A percentile compares a stretch with the other conserved stretches of the same genome.
Conservation (phyloP, 345 rosid species). For the Erodium maritimum region DNA sequence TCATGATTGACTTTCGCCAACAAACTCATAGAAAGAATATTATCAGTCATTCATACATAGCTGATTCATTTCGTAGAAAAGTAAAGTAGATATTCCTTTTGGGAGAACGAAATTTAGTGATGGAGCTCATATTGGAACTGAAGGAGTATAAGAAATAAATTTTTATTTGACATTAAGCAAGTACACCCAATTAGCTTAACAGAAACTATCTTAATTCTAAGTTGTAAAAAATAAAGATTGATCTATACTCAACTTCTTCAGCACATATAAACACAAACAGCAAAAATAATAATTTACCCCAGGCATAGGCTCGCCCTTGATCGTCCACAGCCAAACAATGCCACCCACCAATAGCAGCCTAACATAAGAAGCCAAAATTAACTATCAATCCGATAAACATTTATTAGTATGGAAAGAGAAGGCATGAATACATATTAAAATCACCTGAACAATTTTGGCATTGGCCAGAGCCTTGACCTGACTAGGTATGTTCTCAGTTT, state of each 20-base stretch:
- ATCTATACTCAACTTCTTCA: not conserved
- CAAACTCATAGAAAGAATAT: not conserved
- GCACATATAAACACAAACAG: not conserved
- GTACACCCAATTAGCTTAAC: not conserved
- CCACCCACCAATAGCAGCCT: slow-evolving; percentile 99
- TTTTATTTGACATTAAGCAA: not conserved
- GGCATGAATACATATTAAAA: not conserved
- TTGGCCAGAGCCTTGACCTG: slow-evolving; percentile 62
- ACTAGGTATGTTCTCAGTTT: slow-evolving; percentile 80
- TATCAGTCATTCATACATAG: too few species aligned
- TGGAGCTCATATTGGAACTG: not conserved
- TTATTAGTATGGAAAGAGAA: not conserved
- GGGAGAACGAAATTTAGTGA: too few species aligned
- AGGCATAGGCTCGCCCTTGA: slow-evolving; percentile 91
- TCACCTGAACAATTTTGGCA: slow-evolving; percentile 82
- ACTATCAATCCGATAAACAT: not conserved
- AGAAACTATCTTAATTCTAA: not conserved
- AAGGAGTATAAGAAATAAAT: not conserved
- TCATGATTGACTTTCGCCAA: too few species aligned
- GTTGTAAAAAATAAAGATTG: too few species aligned
- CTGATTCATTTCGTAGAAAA: too few species aligned
- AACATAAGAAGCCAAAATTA: slow-evolving; percentile 8
- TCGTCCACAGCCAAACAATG: slow-evolving; percentile 99
- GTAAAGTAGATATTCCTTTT: not conserved
- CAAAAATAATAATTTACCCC: slow-evolving; percentile 43